Evolutionary conservation across 352 stramenopile genomes (phyloP).

Genomic region (Pythium inflatum): DNA sequence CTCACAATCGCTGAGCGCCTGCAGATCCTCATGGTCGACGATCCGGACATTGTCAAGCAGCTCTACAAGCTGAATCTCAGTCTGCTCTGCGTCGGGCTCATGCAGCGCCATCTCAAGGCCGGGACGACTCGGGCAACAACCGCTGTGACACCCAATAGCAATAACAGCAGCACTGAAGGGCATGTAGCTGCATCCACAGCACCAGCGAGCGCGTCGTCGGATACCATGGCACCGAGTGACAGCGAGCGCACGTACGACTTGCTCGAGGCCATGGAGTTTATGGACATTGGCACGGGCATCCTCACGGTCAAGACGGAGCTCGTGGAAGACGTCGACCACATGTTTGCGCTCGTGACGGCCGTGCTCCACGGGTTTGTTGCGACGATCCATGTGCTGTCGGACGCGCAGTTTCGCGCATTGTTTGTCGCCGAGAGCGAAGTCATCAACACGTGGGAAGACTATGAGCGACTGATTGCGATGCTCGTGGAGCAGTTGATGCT

Average conservation of each 20-base stretch:
- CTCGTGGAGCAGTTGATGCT: slow-evolving; percentile 84
- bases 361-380: slow-evolving; percentile 70
- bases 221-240: slow-evolving; percentile 15
- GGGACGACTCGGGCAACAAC: slow-evolving; percentile 22
- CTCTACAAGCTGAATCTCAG: slow-evolving; percentile 89
- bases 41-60: slow-evolving; percentile 83
- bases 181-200: background rate
- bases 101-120: slow-evolving; percentile 81
- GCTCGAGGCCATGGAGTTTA: slow-evolving; percentile 89
- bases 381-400: slow-evolving; percentile 64
- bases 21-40: slow-evolving; percentile 79
- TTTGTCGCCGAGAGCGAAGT: slow-evolving; percentile 82
- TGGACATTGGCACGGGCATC: slow-evolving; percentile 86
- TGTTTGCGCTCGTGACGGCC: slow-evolving; percentile 68
- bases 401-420: slow-evolving; percentile 65
- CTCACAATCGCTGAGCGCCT: slow-evolving; percentile 67
- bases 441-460: slow-evolving; percentile 83
- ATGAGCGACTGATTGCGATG: slow-evolving; percentile 84
- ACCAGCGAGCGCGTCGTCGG: background rate
- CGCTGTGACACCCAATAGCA: background rate
- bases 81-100: slow-evolving; percentile 80
- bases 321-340: slow-evolving; percentile 60
- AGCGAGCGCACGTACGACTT: slow-evolving; percentile 81
- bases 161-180: background rate
- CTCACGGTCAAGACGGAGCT: slow-evolving; percentile 86